Conservation (phyloP, 305 asterid genomes). For the Caryopteris hybrid region DNA sequence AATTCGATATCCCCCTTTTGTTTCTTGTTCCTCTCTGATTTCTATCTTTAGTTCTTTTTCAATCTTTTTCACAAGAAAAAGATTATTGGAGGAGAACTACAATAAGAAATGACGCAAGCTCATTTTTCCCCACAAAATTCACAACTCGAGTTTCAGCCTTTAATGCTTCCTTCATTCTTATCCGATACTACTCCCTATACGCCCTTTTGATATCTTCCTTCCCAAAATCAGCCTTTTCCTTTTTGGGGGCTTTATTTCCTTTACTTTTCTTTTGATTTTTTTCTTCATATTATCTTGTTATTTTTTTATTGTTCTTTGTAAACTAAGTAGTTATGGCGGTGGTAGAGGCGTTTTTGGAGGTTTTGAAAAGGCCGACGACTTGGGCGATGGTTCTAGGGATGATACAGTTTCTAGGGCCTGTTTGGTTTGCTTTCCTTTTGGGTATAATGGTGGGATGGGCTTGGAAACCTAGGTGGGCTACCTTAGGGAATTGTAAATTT, state of each 20-base stretch:
- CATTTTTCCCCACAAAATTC: slow-evolving; percentile 16
- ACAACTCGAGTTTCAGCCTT: slow-evolving; percentile 27
- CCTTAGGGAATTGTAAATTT: slow-evolving; percentile 45
- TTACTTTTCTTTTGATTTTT: neutral
- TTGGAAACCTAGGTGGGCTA: slow-evolving; percentile 88
- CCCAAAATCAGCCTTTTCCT: neutral
- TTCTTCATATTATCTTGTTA: slow-evolving; percentile 12
- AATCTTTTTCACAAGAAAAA: neutral
- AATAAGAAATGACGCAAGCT: slow-evolving; percentile 9
- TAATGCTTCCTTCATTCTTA: slow-evolving; percentile 29
- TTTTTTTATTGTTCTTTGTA: neutral
- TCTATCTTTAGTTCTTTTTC: neutral
- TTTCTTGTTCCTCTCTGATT: neutral
- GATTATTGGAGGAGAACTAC: slow-evolving; percentile 14
- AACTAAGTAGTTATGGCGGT: slow-evolving; percentile 33
- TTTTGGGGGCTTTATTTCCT: neutral
- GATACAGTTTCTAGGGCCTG: slow-evolving; percentile 57
- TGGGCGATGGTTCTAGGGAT: slow-evolving; percentile 47
- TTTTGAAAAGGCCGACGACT: slow-evolving; percentile 44
- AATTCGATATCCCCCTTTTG: neutral
- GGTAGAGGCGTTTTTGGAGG: slow-evolving; percentile 48
- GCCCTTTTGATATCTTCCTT: no score
- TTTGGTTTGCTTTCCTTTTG: slow-evolving; percentile 63
- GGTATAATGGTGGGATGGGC: slow-evolving; percentile 79
- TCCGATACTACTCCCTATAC: slow-evolving; percentile 26